Conservation (phyloP, 2,329 filamentous ascomycete species). For the Aspergillus felis region DNA sequence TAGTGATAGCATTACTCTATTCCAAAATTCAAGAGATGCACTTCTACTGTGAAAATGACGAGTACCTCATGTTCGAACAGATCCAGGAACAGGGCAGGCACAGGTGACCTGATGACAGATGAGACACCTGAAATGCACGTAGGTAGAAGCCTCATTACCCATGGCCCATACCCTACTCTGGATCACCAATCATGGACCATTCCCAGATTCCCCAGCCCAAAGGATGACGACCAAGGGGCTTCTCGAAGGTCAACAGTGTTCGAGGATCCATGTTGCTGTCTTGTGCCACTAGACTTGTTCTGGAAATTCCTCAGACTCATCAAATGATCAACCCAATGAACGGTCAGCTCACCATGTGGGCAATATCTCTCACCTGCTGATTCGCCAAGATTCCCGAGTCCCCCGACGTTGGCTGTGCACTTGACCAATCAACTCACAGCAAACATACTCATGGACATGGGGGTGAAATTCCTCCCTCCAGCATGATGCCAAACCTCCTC, state of each 20-base stretch:
- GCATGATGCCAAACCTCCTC: no score
- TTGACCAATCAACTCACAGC: no score
- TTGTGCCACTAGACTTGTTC: conserved; percentile 5
- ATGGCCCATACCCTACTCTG: background rate
- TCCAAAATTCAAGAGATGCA: background rate
- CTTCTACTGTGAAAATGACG: no score
- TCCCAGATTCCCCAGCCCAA: background rate
- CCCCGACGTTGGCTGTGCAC: background rate
- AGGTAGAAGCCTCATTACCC: background rate
- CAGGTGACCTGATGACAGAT: background rate
- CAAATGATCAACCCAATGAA: background rate
- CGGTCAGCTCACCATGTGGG: background rate
- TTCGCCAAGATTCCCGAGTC: background rate
- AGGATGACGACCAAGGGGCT: conserved; percentile 20
- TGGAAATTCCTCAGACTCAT: background rate
- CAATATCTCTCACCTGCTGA: background rate
- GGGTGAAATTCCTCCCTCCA: background rate
- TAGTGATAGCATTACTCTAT: background rate
- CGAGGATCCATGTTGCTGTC: conserved; percentile 12
- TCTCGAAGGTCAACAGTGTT: conserved; percentile 18
- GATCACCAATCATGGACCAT: background rate
- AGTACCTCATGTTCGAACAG: no score
- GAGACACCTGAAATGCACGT: background rate
- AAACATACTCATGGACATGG: background rate
- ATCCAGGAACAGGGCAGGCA: background rate